Percentiles rank a stretch among this genome's conserved stretches.
Evolutionary conservation across 441 rosid species (phyloP).

Genomic region (Gossypium davidsonii): DNA sequence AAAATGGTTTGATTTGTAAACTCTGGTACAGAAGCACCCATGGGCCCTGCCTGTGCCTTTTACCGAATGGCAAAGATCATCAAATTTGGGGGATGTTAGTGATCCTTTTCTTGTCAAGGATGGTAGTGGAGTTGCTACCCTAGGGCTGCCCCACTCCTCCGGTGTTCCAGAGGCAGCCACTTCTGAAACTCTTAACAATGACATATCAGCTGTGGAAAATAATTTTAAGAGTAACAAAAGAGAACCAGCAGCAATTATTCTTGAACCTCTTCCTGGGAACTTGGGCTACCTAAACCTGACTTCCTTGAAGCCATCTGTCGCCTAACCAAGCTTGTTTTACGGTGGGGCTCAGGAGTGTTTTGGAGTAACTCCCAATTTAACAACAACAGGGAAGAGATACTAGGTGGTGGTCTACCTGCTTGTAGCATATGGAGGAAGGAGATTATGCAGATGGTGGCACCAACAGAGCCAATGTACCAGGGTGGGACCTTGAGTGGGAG

Average conservation of each 20-base stretch:
- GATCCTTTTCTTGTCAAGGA: slow-evolving; percentile 90
- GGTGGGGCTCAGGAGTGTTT: slow-evolving; percentile 93
- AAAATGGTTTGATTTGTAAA: slow-evolving; percentile 92
- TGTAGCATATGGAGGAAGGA: slow-evolving; percentile 95
- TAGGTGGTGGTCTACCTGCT: slow-evolving; percentile 92
- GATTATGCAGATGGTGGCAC: slow-evolving; percentile 93
- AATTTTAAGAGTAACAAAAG: slow-evolving; percentile 58
- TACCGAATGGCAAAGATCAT: slow-evolving; percentile 51
- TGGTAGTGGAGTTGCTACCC: slow-evolving; percentile 91
- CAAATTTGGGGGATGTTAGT: slow-evolving; percentile 90
- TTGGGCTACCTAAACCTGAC: slow-evolving; percentile 69
- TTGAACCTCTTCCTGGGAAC: slow-evolving; percentile 90
- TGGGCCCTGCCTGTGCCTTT: slow-evolving; percentile 84
- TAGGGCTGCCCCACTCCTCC: slow-evolving; percentile 81
- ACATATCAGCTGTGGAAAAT: slow-evolving; percentile 50
- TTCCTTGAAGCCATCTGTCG: slow-evolving; percentile 56
- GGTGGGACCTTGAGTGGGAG: slow-evolving; percentile 94
- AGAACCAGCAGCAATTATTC: slow-evolving; percentile 65
- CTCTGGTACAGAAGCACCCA: slow-evolving; percentile 90
- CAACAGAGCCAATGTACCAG: slow-evolving; percentile 94
- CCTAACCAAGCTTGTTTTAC: slow-evolving; percentile 58
- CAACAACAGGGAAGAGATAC: slow-evolving; percentile 76
- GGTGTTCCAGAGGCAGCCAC: slow-evolving; percentile 85
- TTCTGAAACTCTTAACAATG: slow-evolving; percentile 60
- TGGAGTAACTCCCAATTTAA: slow-evolving; percentile 66